Evolutionary conservation across 805 yeast species (phyloP), one percentile per base, ranked within the genome.

Genomic region (Metschnikowia colocasiae): DNA sequence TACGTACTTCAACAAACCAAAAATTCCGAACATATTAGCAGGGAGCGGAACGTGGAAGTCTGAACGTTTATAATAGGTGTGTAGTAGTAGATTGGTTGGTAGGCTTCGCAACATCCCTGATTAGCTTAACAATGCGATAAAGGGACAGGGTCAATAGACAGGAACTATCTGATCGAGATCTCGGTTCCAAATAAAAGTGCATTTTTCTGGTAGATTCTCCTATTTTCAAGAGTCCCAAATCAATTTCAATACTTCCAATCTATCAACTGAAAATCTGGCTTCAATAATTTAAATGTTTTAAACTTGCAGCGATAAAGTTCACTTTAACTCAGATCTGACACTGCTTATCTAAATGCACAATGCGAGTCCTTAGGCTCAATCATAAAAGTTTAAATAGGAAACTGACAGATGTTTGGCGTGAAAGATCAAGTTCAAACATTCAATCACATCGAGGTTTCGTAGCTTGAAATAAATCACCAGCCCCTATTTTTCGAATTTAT

Each of bases 1-100:
- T 20, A 45, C 49, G 18, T 48, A 45, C 49, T 40, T 45, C 30
- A 48, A 35, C 23, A 41, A 20, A 13, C 39, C 16, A 18, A 45
- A 29, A 2, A 45, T 16, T 30, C 48, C 51, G 15, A 48, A 40
- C 51, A 48, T 48, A 18, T 10, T 40, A 16, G 36, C 22, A 22
- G 18, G 26, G 23, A 36, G 19, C n/a, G 8, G 15, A 29, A n/a
- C 19, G 42, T 16, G 26, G 3, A 12, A 18, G 8, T 13, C 15
- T 29, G 27, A 39, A 30, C 18, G 34, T 29, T 38, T 29, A 15
- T 29, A 25, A 26, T 20, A 10, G 19, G n/a, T 16, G 23, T 29
- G 20, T 27, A 2, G 27, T 15, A n/a, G 30, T 13, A 15, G 30
- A 23, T 23, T 15, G 19, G 20, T 18, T 9, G n/a, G 16, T 15